Percentiles rank a stretch among this genome's conserved stretches.
phyloP scores from a whole-genome alignment of 2,329 filamentous ascomycete species.

The Colletotrichum orbiculare region DNA sequence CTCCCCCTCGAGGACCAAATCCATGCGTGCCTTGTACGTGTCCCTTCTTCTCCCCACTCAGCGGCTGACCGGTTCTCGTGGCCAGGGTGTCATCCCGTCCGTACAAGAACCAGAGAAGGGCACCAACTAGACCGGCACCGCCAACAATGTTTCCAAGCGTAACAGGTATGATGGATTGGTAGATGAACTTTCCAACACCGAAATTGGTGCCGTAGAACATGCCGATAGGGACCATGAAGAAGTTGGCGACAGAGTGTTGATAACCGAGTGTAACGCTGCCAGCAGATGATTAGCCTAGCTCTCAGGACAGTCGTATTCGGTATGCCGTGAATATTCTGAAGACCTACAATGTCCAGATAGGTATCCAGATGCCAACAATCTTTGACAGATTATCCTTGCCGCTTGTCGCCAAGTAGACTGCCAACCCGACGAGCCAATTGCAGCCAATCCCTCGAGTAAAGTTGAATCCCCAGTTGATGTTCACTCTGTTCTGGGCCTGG shows the following conservation, averaged over 20 bases:
- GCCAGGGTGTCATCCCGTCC: not conserved
- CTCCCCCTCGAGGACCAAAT: not conserved
- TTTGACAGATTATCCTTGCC: conserved; percentile 13
- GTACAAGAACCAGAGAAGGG: conserved; percentile 12
- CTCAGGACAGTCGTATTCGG: too few relatives aligned
- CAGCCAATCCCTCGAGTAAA: conserved; percentile 21
- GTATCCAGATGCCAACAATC: conserved; percentile 24
- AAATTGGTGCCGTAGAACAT: conserved; percentile 21
- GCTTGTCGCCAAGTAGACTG: conserved; percentile 8
- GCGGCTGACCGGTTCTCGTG: not conserved
- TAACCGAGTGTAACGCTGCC: conserved; percentile 14
- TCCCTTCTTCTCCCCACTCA: conserved; percentile 2
- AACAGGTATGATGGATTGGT: conserved; percentile 15
- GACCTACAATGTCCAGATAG: conserved; percentile 21
- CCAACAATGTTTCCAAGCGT: conserved; percentile 20
- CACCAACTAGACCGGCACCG: not conserved
- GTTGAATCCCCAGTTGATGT: conserved; percentile 22
- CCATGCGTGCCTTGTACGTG: not conserved
- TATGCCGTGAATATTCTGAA: too few relatives aligned
- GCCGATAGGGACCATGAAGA: conserved; percentile 15
- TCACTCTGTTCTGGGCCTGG: conserved; percentile 17
- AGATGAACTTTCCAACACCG: conserved; percentile 19
- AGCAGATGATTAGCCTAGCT: not conserved
- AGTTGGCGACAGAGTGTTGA: conserved; percentile 16
- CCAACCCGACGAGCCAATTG: conserved; percentile 21